Evolutionary conservation across 1,284 basidiomycete species (phyloP), one percentile per base, ranked within the genome.

Genomic region (Rhodofomes roseus): DNA sequence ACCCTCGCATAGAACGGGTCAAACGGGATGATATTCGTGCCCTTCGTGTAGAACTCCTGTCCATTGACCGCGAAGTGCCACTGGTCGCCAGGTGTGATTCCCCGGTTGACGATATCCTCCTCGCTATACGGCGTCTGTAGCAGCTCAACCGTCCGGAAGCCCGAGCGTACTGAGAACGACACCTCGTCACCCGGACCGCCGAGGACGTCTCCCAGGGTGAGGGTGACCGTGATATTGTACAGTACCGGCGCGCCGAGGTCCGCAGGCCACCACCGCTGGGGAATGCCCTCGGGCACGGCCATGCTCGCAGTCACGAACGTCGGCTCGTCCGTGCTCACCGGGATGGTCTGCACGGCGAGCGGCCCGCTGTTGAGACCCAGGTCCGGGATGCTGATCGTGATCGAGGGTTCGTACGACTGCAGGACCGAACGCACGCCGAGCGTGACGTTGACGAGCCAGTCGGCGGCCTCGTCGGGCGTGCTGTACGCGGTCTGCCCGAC

Each of bases 41-140:
- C 83, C 20, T 79, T 73, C 56, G 76, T 78, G 61, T 83, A 85
- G 65, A 85, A 84, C 16, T 77, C 76, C 65, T 79, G 78, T 9
- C 83, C 82, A 57, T 85, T 84, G 59, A 85, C 74, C 61, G 79
- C 76, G 65, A 85, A 84, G 69, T 84, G 81, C 78, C 81, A 85
- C 65, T 84, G 78, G 63, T 85, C 82, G 4, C 82, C 83, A 0
- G 82, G 82, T 0, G 77, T 84, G 60, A 85, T 82, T 0, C 81
- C 81, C 1, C 79, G 75, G 43, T 66, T 62, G 4, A 67, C 68
- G 16, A 83, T 66, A 27, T 85, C 82, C 39, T 73, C 69, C 53
- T 78, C 69, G 1, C 77, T 68, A 62, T 84, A 84, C 2, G 79
- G 71, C 4, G 75, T 70, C 67, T 84, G 82, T 12, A 79, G 72